These are phyloP conservation scores for Exutisphaerella laricina DNA, from an alignment of 2,329 filamentous ascomycete genomes.

Conservation along the genomic window DNA sequence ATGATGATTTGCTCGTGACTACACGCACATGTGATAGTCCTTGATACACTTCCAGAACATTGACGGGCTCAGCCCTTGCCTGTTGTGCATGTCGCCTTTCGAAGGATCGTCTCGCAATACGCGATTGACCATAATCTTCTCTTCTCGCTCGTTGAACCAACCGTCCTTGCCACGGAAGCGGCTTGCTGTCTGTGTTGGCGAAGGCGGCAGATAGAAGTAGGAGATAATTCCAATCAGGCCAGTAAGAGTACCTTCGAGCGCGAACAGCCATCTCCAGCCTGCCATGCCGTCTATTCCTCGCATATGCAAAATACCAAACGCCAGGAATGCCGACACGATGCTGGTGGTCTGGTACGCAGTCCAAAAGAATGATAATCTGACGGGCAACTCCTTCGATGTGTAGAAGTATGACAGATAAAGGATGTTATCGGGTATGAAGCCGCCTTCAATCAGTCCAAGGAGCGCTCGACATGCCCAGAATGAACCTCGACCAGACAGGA, in stretches of 20 bases:
- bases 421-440: constrained; percentile 49
- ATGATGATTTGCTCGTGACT: no score
- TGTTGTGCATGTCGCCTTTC: constrained; percentile 58
- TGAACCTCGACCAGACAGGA: constrained; percentile 30
- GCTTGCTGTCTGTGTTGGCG: constrained; percentile 60
- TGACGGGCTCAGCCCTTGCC: constrained; percentile 44
- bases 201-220: constrained; percentile 50
- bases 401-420: constrained; percentile 69
- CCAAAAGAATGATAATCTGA: constrained; percentile 68
- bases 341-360: constrained; percentile 54
- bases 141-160: constrained; percentile 58
- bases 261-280: constrained; percentile 53
- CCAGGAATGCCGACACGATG: constrained; percentile 53
- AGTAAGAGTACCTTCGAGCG: constrained; percentile 54
- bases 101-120: constrained; percentile 57
- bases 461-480: constrained; percentile 39
- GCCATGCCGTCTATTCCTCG: constrained; percentile 41
- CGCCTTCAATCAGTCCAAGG: constrained; percentile 40
- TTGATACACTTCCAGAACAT: constrained; percentile 49
- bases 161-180: constrained; percentile 55
- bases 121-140: constrained; percentile 59
- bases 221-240: constrained; percentile 49
- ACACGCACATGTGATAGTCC: constrained; percentile 47
- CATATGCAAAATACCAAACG: constrained; percentile 49
- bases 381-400: constrained; percentile 62